Base-by-base conservation (phyloP, 2,329 filamentous ascomycete species). In the Aspergillus fumigatiaffinis region DNA sequence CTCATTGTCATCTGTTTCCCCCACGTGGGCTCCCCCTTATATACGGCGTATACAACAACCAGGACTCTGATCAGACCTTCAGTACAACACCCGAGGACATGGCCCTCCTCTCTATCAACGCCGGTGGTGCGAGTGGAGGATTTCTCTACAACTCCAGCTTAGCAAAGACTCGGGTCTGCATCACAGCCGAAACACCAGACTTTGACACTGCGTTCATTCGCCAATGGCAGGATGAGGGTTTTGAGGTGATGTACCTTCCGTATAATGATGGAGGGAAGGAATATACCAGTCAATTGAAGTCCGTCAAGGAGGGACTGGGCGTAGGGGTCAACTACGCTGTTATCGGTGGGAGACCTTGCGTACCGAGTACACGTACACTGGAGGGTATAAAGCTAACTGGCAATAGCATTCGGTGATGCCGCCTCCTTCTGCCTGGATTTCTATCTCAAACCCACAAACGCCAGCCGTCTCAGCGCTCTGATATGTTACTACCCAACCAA, bases 401-500 rank as follows among this genome's bases (percentile, higher is more conserved):
- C 10, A 49, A 44, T 60, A 87, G 85, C 85, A 20, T 87, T 83
- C 63, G 85, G 84, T 9, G 80, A 85, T 52, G 84, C 85, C 8
- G 85, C 85, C n/a, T 73, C 82, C 14, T 73, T 82, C 35, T 84
- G 82, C 50, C 78, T 88, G 47, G 81, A 86, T 53, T 79, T 82
- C 12, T 84, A 82, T 59, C 78, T 79, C 26, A 82, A 83, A 62
- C 80, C 84, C 2, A 80, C 77, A 53, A 80, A 83, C 38, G 80
- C 82, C 54, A 72, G 68, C 51, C 63, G 73, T 5, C 79, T 88
- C 12, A 81, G 80, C 59, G 83, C 82, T 0, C 75, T 88, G 2
- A 75, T 87, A 25, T 84, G 84, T 20, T 88, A 87, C 74, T 88
- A 88, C 62, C 86, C 86, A 0, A 77, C 80, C 44, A 73, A 76